Conservation (phyloP, 306 rosid genomes). For the Rubus idaeus region DNA sequence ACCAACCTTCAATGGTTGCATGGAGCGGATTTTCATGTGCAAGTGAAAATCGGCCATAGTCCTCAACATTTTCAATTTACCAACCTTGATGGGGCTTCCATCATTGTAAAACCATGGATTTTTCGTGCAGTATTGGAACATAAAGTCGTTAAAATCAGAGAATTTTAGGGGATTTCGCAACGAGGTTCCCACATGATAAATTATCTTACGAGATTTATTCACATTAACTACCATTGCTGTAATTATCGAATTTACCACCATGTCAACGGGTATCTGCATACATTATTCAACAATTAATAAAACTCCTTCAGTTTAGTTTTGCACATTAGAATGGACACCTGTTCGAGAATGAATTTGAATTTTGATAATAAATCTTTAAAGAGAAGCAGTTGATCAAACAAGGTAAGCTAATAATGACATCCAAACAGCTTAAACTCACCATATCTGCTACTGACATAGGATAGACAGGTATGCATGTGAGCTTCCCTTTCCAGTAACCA, state of each 20-base stretch:
- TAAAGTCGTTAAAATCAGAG: background rate
- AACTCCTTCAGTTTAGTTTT: too few species aligned
- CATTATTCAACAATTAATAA: background rate
- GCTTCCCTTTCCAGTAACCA: constrained; percentile 39
- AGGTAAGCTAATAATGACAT: too few species aligned
- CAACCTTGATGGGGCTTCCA: constrained; percentile 30
- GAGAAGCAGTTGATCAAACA: too few species aligned
- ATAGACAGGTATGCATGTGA: constrained; percentile 29
- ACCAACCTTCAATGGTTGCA: constrained; percentile 40
- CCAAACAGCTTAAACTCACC: constrained; percentile 19
- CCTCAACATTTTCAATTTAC: background rate
- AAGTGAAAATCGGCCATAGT: constrained; percentile 27
- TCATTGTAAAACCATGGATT: constrained; percentile 6
- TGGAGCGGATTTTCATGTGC: constrained; percentile 18
- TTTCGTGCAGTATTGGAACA: constrained; percentile 21
- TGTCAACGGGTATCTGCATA: constrained; percentile 51
- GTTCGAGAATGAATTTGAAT: too few species aligned
- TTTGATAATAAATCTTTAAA: too few species aligned
- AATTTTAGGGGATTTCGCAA: constrained; percentile 30
- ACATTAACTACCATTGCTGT: constrained; percentile 32
- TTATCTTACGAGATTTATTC: constrained; percentile 8
- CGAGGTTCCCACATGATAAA: constrained; percentile 49
- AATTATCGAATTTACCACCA: constrained; percentile 44
- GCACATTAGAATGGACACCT: too few species aligned
- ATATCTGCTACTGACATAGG: constrained; percentile 36